These are phyloP conservation scores for Verticillium alfalfae DNA, from an alignment of 2,329 filamentous ascomycete species.

Conservation along the genomic window DNA sequence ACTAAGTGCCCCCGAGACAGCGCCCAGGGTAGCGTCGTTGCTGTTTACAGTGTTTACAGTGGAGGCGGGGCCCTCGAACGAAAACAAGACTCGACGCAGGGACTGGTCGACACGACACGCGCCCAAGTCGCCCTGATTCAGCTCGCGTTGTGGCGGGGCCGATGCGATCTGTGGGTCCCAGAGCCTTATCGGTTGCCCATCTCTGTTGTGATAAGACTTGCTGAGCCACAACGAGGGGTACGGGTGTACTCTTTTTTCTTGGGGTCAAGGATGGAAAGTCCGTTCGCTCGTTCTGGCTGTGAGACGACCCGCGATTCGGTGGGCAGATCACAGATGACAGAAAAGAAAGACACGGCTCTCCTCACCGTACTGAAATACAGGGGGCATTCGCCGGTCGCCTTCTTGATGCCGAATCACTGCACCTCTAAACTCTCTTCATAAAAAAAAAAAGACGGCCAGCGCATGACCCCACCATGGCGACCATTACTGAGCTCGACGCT, in stretches of 20 bases:
- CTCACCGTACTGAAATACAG: too few relatives aligned
- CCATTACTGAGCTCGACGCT: conserved; percentile 58
- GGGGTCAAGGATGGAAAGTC: too few relatives aligned
- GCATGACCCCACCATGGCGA: conserved; percentile 25
- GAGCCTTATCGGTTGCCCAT: neutral
- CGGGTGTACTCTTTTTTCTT: neutral
- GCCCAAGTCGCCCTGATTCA: neutral
- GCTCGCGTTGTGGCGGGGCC: neutral
- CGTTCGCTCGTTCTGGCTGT: neutral
- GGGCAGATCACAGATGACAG: neutral
- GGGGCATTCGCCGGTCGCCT: too few relatives aligned
- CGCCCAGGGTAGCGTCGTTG: neutral
- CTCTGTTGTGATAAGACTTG: neutral
- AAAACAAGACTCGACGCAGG: conserved; percentile 1
- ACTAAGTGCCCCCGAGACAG: too few relatives aligned
- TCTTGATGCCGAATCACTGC: too few relatives aligned
- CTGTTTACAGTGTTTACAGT: conserved; percentile 6
- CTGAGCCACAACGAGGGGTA: conserved; percentile 1
- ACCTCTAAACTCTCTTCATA: neutral
- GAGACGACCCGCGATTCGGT: neutral
- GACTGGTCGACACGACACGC: neutral
- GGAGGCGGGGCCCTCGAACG: neutral
- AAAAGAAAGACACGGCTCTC: neutral
- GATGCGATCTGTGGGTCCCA: too few relatives aligned
- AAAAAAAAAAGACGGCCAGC: neutral